Percentiles rank a stretch among this genome's conserved stretches.
Evolutionary conservation across 768 basidiomycete genomes (phyloP).

Genomic region (Dioszegia hungarica): DNA sequence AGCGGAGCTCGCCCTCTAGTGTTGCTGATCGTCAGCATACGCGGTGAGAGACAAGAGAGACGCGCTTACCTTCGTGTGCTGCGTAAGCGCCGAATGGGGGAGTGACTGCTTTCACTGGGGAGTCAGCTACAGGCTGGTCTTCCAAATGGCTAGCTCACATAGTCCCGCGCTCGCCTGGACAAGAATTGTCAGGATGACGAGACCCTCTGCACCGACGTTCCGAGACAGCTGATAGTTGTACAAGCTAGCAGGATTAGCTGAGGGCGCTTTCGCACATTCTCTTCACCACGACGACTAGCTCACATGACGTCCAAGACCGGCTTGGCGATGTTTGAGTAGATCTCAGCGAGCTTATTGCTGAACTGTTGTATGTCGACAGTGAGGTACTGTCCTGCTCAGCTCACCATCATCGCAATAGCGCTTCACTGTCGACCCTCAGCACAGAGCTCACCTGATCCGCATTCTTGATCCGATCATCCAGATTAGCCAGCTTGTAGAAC

Average conservation of each 20-base stretch:
- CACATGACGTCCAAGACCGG: conserved; percentile 66
- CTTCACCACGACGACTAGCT: conserved; percentile 1
- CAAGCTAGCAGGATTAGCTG: conserved; percentile 54
- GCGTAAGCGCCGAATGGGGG: conserved; percentile 90
- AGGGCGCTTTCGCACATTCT: not conserved
- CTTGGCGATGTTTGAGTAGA: conserved; percentile 87
- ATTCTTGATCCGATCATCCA: conserved; percentile 94
- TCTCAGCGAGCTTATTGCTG: conserved; percentile 80
- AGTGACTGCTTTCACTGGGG: conserved; percentile 73
- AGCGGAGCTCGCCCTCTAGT: conserved; percentile 80
- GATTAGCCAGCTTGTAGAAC: conserved; percentile 91
- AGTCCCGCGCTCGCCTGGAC: conserved; percentile 79
- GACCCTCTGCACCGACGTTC: conserved; percentile 90
- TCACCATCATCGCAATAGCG: too few relatives aligned
- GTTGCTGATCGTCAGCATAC: conserved; percentile 54
- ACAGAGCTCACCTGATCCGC: conserved; percentile 68
- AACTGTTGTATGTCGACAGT: conserved; percentile 94
- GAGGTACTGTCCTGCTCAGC: conserved; percentile 61
- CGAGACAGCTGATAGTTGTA: conserved; percentile 93
- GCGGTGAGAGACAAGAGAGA: not conserved
- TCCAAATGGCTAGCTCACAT: conserved; percentile 53
- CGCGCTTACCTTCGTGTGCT: conserved; percentile 55
- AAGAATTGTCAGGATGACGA: conserved; percentile 72
- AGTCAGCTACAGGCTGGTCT: not conserved
- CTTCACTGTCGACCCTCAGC: not conserved